These are phyloP conservation scores for Blastobotrys ciferrii DNA, from an alignment of 1,139 yeast species.

Conservation along the genomic window DNA sequence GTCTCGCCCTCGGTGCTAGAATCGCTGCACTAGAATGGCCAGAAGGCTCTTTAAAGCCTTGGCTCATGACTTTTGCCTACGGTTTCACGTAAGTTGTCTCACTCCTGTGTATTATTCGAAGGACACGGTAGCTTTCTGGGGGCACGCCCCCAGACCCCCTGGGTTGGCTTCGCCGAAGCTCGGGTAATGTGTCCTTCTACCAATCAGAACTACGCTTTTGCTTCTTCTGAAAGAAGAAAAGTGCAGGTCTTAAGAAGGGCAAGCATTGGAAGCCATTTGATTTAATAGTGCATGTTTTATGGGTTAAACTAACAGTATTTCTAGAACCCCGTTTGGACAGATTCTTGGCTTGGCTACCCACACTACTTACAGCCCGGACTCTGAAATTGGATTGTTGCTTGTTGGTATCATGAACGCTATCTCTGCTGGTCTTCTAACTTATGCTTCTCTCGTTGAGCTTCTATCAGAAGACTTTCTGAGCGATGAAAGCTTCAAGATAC, in stretches of 20 bases:
- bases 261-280: too few species aligned
- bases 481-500: not conserved
- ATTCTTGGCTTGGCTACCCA: not conserved
- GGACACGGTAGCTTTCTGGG: too few species aligned
- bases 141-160: too few species aligned
- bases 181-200: too few species aligned
- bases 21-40: not conserved
- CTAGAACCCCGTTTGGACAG: not conserved
- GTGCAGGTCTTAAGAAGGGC: too few species aligned
- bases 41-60: not conserved
- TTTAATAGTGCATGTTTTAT: too few species aligned
- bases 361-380: not conserved
- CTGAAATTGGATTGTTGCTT: not conserved
- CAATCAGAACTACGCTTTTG: too few species aligned
- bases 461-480: not conserved
- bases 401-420: not conserved
- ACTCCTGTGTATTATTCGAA: too few species aligned
- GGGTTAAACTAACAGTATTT: too few species aligned
- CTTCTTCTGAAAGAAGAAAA: too few species aligned
- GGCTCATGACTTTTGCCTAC: not conserved
- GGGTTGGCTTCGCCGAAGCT: too few species aligned
- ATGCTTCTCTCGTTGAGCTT: not conserved
- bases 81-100: not conserved
- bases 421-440: not conserved
- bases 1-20: not conserved